Base-by-base conservation (phyloP, 805 yeast species). In the Ogataea allantospora region DNA sequence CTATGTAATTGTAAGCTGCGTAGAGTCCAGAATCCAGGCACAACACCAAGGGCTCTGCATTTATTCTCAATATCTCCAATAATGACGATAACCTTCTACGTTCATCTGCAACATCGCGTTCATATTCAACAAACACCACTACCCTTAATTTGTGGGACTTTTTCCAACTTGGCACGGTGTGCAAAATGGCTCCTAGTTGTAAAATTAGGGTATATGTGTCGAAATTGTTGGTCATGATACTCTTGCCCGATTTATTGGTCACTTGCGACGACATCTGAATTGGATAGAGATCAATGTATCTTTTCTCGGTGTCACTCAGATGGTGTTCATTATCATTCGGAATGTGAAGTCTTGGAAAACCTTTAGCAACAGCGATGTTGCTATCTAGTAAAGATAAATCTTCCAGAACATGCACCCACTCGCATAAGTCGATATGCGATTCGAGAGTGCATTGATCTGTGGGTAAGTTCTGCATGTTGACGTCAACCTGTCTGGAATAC, bases 111-210 rank as follows among this genome's bases (percentile, higher is more conserved):
- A 87, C 75, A 48, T 89, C 97, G 0, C 65, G 65, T 30, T 67
- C 68, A 40, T 71, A 70, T 62, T 93, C 99, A 20, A 93, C 97
- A 69, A 93, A 91, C 0, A 85, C 95, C 35, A 93, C 80, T 8
- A 93, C 88, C 42, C 99, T 68, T 25, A 93, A 58, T 5, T 60
- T 65, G 55, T 88, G 93, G 0, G 83, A 79, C 32, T 70, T 70
- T 47, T 85, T 80, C 99, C 99, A 93, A 29, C 82, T 84, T 1
- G 95, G 95, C 3, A 93, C 99, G 0, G 99, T 89, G 8, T 85
- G 78, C 41, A 93, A 66, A 48, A 93, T 91, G 2, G 96, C 95
- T 3, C 98, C 99, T 40, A 93, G 67, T 55, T 93, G 99, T 42
- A 95, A 66, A 47, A 93, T 93, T 54, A 93, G 71, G 0, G 98